Base-by-base conservation (phyloP, 768 basidiomycete species). In the Mycena rosella region DNA sequence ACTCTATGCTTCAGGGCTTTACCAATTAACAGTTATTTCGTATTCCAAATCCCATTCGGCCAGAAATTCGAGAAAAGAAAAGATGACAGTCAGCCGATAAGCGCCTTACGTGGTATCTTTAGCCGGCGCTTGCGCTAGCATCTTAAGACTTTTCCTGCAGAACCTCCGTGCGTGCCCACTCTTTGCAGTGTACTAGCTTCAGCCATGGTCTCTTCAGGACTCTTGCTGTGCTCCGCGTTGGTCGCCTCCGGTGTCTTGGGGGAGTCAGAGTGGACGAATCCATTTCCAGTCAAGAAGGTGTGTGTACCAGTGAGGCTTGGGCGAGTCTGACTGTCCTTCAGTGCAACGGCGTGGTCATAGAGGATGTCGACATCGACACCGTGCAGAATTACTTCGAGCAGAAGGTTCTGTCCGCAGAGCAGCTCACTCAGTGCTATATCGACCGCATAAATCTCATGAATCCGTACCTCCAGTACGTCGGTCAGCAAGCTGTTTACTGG, bases 401-500 rank as follows among this genome's bases (percentile, higher is more conserved):
- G 6, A 20, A 34, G 6, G 27, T 53, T 7, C 32, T 62, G 60
- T 53, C 60, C 5, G 49, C 60, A 10, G 15, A 62, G 26, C 60
- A 62, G 27, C 60, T 62, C n/a, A 53, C 60, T 0, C 60, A 62
- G 20, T 62, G 60, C 52, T 62, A 62, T n/a, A 53, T 62, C 30
- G 60, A 52, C 22, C 60, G 60, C 15, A 62, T 62, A n/a, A 62
- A 53, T 22, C 27, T 53, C 14, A 17, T 62, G 15, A 62, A 62
- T 45, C 51, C 60, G 1, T 54, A 53, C 30, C 36, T 62, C 14
- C 60, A 62, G 60, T 62, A 29, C 29, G 60, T 42, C 15, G 3
- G 15, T 17, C 15, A 38, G 38, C n/a, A 17, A 27, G 34, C 24
- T 13, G 13, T 26, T 27, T 14, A 26, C 42, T n/a, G 5, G 42